A percentile compares a stretch with the other conserved stretches of the same genome.
Evolutionary conservation across 2,329 filamentous ascomycete species (phyloP).

Genomic region (Botrytis pseudocinerea): DNA sequence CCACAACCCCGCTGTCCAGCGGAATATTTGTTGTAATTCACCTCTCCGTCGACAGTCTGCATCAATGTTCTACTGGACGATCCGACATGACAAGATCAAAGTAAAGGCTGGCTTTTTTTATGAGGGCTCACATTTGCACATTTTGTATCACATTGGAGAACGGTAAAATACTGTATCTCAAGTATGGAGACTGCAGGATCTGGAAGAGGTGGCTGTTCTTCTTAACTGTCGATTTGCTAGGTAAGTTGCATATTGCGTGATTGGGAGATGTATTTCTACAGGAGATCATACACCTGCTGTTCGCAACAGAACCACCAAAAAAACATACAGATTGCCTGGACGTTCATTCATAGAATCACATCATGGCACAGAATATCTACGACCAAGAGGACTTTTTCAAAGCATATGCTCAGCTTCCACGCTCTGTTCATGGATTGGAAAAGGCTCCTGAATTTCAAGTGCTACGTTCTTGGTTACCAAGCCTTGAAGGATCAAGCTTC

Average conservation of each 20-base stretch:
- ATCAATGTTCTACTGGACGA: neutral
- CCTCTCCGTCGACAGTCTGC: neutral
- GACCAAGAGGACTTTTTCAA: neutral
- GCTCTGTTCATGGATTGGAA: conserved; percentile 3
- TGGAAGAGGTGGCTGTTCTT: neutral
- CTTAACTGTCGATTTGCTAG: neutral
- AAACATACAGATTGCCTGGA: neutral
- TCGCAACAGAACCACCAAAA: neutral
- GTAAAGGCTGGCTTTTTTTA: accelerated
- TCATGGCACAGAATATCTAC: conserved; percentile 12
- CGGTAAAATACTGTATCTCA: neutral
- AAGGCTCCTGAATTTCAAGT: neutral
- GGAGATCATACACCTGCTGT: neutral
- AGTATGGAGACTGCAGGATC: too few species aligned
- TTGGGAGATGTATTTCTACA: neutral
- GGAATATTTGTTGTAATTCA: neutral
- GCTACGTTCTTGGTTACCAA: neutral
- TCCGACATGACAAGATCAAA: neutral
- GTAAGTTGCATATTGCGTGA: neutral
- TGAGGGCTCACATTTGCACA: too few species aligned
- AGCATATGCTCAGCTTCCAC: neutral
- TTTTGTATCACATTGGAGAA: neutral
- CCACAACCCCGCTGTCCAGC: neutral
- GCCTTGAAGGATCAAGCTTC: neutral
- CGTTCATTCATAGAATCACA: neutral